phyloP scores from a whole-genome alignment of 441 rosid species.

The Pelargonium australe region DNA sequence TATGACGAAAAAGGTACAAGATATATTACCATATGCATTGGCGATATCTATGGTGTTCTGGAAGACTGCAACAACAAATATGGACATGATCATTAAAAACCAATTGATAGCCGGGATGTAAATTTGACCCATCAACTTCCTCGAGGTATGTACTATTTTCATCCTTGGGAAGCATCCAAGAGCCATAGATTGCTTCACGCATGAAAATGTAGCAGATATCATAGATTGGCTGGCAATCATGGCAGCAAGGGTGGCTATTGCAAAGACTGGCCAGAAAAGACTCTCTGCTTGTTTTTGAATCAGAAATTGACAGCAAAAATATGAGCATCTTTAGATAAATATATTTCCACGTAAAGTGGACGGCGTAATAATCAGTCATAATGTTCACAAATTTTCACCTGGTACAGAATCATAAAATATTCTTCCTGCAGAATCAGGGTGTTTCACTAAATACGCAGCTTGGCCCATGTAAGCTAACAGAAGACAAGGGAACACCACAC shows the following conservation, averaged over 20 bases:
- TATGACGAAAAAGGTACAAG: too few species aligned
- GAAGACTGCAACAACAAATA: conserved; percentile 74
- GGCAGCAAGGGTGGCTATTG: conserved; percentile 80
- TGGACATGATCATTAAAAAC: conserved; percentile 89
- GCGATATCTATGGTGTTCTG: conserved; percentile 82
- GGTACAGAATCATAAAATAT: conserved; percentile 92
- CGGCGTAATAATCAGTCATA: too few species aligned
- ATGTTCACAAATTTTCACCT: conserved; percentile 32
- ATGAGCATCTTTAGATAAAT: too few species aligned
- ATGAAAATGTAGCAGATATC: conserved; percentile 97
- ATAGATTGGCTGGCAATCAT: conserved; percentile 99
- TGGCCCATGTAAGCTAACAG: conserved; percentile 92
- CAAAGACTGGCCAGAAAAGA: conserved; percentile 88
- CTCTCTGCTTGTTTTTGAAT: conserved; percentile 35
- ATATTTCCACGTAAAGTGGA: too few species aligned
- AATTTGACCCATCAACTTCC: conserved; percentile 77
- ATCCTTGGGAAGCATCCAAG: conserved; percentile 93
- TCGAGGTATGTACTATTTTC: conserved; percentile 92
- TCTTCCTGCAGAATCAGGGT: conserved; percentile 52
- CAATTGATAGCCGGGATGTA: conserved; percentile 85
- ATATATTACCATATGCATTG: conserved; percentile 76
- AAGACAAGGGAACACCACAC: conserved; percentile 88
- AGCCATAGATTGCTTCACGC: conserved; percentile 93
- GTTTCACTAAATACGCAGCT: conserved; percentile 72
- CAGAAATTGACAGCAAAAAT: background rate